Evolutionary conservation across 495 filamentous ascomycete genomes (phyloP).

Genomic region (Talaromyces ruber): DNA sequence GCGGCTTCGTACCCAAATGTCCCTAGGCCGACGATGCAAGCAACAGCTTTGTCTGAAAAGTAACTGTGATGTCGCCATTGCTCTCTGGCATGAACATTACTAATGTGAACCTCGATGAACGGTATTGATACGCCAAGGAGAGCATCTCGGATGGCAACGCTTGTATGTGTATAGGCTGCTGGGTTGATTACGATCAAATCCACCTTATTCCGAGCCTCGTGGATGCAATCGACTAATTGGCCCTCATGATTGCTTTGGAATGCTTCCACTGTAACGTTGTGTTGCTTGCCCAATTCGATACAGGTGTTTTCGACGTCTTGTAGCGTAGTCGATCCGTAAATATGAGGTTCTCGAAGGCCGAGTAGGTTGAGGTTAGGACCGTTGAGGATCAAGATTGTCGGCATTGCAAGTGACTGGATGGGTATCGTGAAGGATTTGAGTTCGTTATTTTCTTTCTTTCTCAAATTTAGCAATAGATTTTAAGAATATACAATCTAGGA

Average conservation of each 20-base stretch:
- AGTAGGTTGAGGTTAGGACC: conserved; percentile 63
- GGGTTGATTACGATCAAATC: conserved; percentile 52
- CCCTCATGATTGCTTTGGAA: conserved; percentile 55
- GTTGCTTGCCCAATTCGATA: conserved; percentile 20
- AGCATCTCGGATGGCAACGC: conserved; percentile 50
- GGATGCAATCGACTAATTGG: conserved; percentile 40
- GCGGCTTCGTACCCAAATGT: conserved; percentile 51
- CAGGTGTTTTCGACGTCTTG: conserved; percentile 35
- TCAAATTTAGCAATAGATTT: background rate
- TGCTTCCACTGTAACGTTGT: conserved; percentile 21
- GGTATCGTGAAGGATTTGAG: background rate
- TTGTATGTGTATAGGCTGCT: conserved; percentile 51
- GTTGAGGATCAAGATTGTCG: conserved; percentile 53
- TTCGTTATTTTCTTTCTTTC: background rate
- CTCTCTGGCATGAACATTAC: conserved; percentile 50
- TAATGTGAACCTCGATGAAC: conserved; percentile 55
- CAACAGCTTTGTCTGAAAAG: conserved; percentile 51
- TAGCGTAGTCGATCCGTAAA: conserved; percentile 51
- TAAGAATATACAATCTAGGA: background rate
- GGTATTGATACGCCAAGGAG: conserved; percentile 49
- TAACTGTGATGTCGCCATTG: conserved; percentile 46
- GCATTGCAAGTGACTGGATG: conserved; percentile 6
- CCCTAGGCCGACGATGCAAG: conserved; percentile 49
- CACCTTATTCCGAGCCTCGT: conserved; percentile 27
- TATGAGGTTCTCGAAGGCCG: conserved; percentile 50